Conservation (phyloP, 208 protist species). For the Sergeia podlipaevii region DNA sequence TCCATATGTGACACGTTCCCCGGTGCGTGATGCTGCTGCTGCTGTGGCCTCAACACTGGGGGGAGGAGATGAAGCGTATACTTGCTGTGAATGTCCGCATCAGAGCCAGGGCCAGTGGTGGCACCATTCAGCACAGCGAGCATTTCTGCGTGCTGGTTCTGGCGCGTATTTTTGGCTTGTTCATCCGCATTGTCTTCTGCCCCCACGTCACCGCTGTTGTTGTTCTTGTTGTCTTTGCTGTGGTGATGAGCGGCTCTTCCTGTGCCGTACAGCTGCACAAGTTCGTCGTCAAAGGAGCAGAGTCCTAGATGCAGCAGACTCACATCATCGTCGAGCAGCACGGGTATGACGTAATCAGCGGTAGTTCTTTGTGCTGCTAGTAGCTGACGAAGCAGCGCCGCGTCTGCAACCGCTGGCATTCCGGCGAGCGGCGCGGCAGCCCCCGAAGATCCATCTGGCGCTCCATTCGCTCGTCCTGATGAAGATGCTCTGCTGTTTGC, state of each 20-base stretch:
- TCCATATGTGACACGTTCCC: no score
- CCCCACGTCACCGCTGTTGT: not conserved
- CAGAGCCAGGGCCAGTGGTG: not conserved
- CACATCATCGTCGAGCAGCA: constrained; percentile 61
- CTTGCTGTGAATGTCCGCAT: not conserved
- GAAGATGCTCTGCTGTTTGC: no score
- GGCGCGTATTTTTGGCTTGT: not conserved
- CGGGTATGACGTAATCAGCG: constrained; percentile 26
- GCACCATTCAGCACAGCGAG: not conserved
- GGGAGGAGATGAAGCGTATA: no score
- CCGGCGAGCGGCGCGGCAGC: no score
- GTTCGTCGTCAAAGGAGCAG: constrained; percentile 66
- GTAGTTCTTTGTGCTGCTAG: constrained; percentile 34
- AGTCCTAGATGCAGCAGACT: constrained; percentile 77
- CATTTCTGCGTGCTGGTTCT: constrained; percentile 1
- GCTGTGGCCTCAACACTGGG: no score
- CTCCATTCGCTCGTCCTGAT: no score
- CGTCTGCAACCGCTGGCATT: constrained; percentile 32
- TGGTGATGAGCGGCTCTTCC: not conserved
- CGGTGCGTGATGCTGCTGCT: no score
- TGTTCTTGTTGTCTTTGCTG: not conserved
- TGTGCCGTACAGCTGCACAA: constrained; percentile 38
- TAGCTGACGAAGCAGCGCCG: constrained; percentile 6
- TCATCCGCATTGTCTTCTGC: not conserved
- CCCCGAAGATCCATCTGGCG: no score